Base-by-base conservation (phyloP, 2,329 filamentous ascomycete species). In the Botrytis paeoniae region DNA sequence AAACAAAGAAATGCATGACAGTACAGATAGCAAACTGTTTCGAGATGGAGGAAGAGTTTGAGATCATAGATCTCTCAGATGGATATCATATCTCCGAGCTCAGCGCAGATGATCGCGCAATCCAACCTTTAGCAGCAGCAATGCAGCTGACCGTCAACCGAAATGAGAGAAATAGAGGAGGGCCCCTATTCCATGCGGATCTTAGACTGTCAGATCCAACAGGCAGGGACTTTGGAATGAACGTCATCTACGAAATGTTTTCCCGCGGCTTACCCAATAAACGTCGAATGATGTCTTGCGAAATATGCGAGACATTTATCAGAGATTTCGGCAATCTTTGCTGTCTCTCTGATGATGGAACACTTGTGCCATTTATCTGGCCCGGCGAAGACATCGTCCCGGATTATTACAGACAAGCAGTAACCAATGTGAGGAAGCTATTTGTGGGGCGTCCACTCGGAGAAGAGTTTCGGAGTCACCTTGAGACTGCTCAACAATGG, bases 31-130 rank as follows among this genome's bases (percentile, higher is more conserved):
- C 16, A 57, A 7, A 57, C 12, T 4, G 20, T 25, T 14, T 39
- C 41, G 51, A 39, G 9, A 72, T 72, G 70, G 63, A 72, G 18
- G 70, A 72, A 14, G 41, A 29, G 10, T 72, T 61, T n/a, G 70
- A 69, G n/a, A 60, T 69, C 39, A 6, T 72, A 48, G 64, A 69
- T 39, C 60, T 60, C 7, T 63, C 70, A 18, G 51, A 57, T 16
- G 63, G 70, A 29, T 69, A 57, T 16, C 70, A 69, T 12, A 25
- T 69, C 20, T 61, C 51, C 18, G 63, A 72, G 22, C 22, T 68
- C 1, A 61, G 70, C 51, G 63, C 54, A 37, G 43, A 66, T 43
- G 29, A 35, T 25, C 65, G 60, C 20, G 54, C 70, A 18, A 69
- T 72, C 2, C 35, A 69, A 61, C 63, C 63, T 32, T n/a, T 72